These are phyloP conservation scores for Knufia petricola DNA, from an alignment of 2,329 filamentous ascomycete species.

Conservation along the genomic window DNA sequence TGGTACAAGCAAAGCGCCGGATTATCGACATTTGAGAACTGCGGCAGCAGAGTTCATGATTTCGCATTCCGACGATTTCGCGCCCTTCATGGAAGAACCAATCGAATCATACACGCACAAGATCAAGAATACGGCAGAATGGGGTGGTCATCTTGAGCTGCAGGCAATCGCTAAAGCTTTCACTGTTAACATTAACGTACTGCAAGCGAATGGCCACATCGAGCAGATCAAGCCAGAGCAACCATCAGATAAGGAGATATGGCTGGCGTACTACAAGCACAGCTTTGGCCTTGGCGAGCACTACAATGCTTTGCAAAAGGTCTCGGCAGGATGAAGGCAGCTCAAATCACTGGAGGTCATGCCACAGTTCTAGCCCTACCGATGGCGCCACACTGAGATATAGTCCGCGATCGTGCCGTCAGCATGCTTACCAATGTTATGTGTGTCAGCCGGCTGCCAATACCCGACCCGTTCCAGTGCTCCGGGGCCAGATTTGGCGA, in stretches of 20 bases:
- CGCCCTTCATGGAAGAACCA: slow-evolving; percentile 75
- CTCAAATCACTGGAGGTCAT: not conserved
- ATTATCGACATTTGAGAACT: slow-evolving; percentile 58
- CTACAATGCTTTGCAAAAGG: slow-evolving; percentile 71
- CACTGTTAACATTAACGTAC: slow-evolving; percentile 67
- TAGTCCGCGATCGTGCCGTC: slow-evolving; percentile 34
- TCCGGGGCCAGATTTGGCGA: slow-evolving; percentile 33
- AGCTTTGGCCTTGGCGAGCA: slow-evolving; percentile 92
- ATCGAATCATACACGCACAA: slow-evolving; percentile 62
- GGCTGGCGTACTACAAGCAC: slow-evolving; percentile 92
- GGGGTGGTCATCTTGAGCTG: slow-evolving; percentile 90
- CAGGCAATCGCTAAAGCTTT: slow-evolving; percentile 74
- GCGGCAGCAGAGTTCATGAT: slow-evolving; percentile 70
- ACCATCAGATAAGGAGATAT: slow-evolving; percentile 43
- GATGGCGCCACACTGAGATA: slow-evolving; percentile 35
- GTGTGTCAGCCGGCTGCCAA: slow-evolving; percentile 48
- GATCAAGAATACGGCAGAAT: slow-evolving; percentile 81
- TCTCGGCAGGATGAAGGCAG: slow-evolving; percentile 1
- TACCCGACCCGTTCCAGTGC: slow-evolving; percentile 42
- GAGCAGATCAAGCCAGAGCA: slow-evolving; percentile 58
- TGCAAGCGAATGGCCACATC: slow-evolving; percentile 70
- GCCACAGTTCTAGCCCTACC: slow-evolving; percentile 17
- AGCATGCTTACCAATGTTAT: slow-evolving; percentile 42
- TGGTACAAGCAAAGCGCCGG: slow-evolving; percentile 13
- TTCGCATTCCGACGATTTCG: slow-evolving; percentile 67